Base-by-base conservation (phyloP, 257 asterid species). In the Jacaranda mimosifolia region DNA sequence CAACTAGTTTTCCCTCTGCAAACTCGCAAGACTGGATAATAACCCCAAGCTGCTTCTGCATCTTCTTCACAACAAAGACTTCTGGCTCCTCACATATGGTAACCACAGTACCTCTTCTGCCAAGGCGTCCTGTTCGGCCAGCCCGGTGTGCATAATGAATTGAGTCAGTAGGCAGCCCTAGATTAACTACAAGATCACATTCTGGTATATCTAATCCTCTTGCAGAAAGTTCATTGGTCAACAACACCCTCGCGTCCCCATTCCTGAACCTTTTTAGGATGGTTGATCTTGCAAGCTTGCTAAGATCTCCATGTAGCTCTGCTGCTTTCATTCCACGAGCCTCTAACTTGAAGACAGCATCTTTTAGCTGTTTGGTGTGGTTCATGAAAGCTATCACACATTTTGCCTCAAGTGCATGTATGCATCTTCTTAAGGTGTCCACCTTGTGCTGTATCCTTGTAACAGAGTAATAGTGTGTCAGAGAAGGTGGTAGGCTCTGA, bases 141-240 rank as follows among this genome's bases (percentile, higher is more conserved):
- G 99, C 99, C 74, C 99, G 87, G 86, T 96, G 99, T 3, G 99
- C 96, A 66, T 93, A 96, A 70, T 96, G 99, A 70, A 75, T 86
- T 0, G 97, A 82, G 81, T 96, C 98, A 13, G 99, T 96, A 11
- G 99, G 98, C 82, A 96, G 75, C 72, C 69, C 98, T 81, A 96
- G 85, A 82, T 96, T 93, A 56, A 96, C 99, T 32, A 96, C 99
- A 63, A 96, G 98, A 80, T 96, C 98, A 74, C 99, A 96, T 77
- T 93, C 99, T 3, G 97, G 94, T 18, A 96, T 79, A 83, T 96
- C 99, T 71, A 96, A 88, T 73, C 99, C 98, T 80, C 99, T 87
- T 7, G 99, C 99, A 15, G 98, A 93, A 17, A 96, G 97, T 85
- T 96, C 99, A 66, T 87, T 96, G 10, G 99, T 96, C 77, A 96